Base-by-base conservation (phyloP, 2,329 filamentous ascomycete species). In the Fusarium albidum region DNA sequence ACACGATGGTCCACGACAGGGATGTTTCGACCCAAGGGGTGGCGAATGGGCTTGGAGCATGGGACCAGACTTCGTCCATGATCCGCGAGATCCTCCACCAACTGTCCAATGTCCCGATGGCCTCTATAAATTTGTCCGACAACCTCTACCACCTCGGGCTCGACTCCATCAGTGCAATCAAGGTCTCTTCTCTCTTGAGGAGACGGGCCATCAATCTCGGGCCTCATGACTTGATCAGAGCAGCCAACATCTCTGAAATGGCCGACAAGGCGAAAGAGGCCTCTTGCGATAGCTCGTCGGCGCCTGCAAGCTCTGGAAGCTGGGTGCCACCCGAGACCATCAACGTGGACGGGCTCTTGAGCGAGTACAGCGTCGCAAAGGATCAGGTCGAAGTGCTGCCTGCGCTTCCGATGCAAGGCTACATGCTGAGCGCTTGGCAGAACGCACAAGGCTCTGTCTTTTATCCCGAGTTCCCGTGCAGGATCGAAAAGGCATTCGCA, bases 101-200 rank as follows among this genome's bases (percentile, higher is more conserved):
- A 26, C 78, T 93, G 1, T 90, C 92, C 0, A 83, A 82, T 13
- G 73, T 89, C 0, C 76, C 86, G 0, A 72, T 78, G 14, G 68
- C 77, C 0, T 77, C 84, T 2, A 89, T 96, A 44, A 72, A 75
- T 3, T 80, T 79, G 49, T 76, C 79, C 1, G 82, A 86, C 43
- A 91, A 82, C 0, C 82, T 96, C 11, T 96, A 95, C 71, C 87
- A 95, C 58, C 80, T 97, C 2, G 93, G 93, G 0, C 83, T 97
- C 2, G 93, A 97, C 69, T 97, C 93, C 0, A 96, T 97, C 70
- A 94, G 88, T 59, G 89, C 92, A 2, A 95, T 97, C 75, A 96
- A 95, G 66, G 86, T 92, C 4, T 85, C 87, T 9, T 82, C 88
- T 0, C 77, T 92, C 8, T 76, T 97, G 5, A 86, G 84, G 34